Conservation (phyloP, 148 eudicot species). For the Amaranthus palmeri region DNA sequence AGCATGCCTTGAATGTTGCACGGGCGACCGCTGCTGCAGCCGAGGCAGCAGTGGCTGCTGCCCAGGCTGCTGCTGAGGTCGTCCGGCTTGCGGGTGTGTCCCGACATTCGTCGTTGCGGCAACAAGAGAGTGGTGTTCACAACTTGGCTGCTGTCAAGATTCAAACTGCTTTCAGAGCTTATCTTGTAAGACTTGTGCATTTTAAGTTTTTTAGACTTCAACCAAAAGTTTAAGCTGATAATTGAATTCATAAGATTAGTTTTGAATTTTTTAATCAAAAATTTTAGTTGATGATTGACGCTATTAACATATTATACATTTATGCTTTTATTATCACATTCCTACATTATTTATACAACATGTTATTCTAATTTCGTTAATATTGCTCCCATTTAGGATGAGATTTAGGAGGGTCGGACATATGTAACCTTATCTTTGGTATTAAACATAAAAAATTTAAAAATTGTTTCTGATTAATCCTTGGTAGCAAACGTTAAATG, state of each 20-base stretch:
- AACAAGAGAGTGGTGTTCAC: constrained; percentile 22
- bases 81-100: constrained; percentile 57
- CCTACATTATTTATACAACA: too few species aligned
- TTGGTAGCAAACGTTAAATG: too few species aligned
- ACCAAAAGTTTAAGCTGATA: not conserved
- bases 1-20: constrained; percentile 71
- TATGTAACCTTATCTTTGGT: too few species aligned
- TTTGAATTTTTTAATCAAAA: not conserved
- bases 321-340: too few species aligned
- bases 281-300: not conserved
- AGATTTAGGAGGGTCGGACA: too few species aligned
- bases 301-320: too few species aligned
- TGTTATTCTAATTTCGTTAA: too few species aligned
- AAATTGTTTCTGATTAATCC: too few species aligned
- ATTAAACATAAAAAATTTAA: too few species aligned
- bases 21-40: constrained; percentile 87
- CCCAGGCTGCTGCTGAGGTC: constrained; percentile 88
- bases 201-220: too few species aligned
- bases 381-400: too few species aligned
- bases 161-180: constrained; percentile 70
- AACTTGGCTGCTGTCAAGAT: constrained; percentile 60
- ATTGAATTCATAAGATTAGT: not conserved
- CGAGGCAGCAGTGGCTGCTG: constrained; percentile 87
- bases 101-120: constrained; percentile 8
- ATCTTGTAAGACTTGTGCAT: constrained; percentile 48